phyloP scores from a whole-genome alignment of 2,329 filamentous ascomycete genomes.

The Gnomoniopsis smithogilvyi region DNA sequence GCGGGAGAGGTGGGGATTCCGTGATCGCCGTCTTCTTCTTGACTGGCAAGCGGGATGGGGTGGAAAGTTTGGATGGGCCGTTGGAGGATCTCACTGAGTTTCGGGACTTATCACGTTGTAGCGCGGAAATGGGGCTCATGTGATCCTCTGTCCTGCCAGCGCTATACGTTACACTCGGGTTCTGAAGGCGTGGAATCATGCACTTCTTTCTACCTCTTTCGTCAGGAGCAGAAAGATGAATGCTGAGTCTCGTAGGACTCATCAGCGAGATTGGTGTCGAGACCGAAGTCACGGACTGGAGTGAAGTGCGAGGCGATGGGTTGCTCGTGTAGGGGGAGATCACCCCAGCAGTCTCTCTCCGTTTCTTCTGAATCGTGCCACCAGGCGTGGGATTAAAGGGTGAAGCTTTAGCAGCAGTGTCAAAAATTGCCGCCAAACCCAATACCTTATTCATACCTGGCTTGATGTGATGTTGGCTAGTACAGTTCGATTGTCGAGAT shows the following conservation, averaged over 20 bases:
- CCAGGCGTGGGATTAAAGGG: constrained; percentile 18
- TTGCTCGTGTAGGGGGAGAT: constrained; percentile 18
- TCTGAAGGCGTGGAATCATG: constrained; percentile 5
- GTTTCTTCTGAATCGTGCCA: neutral
- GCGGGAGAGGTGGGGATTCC: neutral
- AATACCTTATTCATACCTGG: constrained; percentile 35
- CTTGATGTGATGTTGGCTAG: constrained; percentile 9
- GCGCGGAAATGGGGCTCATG: neutral
- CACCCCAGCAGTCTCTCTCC: constrained; percentile 10
- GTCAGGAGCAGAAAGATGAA: neutral
- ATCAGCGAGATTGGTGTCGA: constrained; percentile 13
- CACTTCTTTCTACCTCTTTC: neutral
- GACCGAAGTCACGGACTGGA: constrained; percentile 2
- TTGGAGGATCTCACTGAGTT: neutral
- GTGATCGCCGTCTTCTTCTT: constrained; percentile 1
- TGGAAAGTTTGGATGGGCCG: neutral
- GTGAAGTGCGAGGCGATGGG: constrained; percentile 8
- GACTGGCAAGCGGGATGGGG: constrained; percentile 4
- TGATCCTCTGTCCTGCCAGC: neutral
- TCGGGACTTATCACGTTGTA: neutral
- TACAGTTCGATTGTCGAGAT: neutral
- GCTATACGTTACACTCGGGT: neutral
- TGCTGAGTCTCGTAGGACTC: constrained; percentile 6
- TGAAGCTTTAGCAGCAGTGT: constrained; percentile 31
- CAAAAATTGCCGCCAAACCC: constrained; percentile 52